Percentiles rank a stretch among this genome's conserved stretches.
These are phyloP conservation scores for Leishmania mexicana DNA, from an alignment of 208 protist genomes.

Conservation along the genomic window DNA sequence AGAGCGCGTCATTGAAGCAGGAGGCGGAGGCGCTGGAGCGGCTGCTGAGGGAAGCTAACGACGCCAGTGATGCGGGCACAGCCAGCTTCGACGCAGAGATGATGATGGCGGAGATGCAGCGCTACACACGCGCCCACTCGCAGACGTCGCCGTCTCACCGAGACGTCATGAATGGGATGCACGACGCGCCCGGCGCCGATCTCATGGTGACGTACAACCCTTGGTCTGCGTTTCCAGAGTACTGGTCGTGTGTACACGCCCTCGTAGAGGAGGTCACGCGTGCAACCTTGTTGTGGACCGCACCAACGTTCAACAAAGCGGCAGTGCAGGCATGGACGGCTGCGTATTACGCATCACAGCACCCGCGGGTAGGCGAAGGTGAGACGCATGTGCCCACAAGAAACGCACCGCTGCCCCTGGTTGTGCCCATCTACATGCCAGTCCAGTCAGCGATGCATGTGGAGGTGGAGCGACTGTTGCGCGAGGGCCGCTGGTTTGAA, in stretches of 20 bases:
- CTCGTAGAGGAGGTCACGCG: slow-evolving; percentile 15
- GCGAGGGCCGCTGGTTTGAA: slow-evolving; percentile 20
- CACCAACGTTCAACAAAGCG: slow-evolving; percentile 44
- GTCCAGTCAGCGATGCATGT: slow-evolving; percentile 31
- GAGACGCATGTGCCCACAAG: not conserved
- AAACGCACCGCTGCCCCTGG: not conserved
- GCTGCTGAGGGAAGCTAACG: slow-evolving; percentile 20
- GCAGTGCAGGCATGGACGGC: slow-evolving; percentile 34
- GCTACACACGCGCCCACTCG: slow-evolving; percentile 1
- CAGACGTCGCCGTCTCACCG: not conserved
- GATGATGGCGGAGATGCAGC: slow-evolving; percentile 29
- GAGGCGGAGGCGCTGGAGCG: slow-evolving; percentile 32
- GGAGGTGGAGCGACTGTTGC: slow-evolving; percentile 41
- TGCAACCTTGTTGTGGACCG: slow-evolving; percentile 23
- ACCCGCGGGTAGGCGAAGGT: not conserved
- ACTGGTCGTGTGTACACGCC: slow-evolving; percentile 32
- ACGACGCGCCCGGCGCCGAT: not conserved
- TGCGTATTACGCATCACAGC: slow-evolving; percentile 8
- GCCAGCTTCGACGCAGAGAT: slow-evolving; percentile 5
- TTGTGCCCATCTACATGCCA: slow-evolving; percentile 41
- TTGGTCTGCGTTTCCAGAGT: slow-evolving; percentile 23
- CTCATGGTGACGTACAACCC: not conserved
- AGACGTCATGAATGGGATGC: not conserved
- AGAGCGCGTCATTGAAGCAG: slow-evolving; percentile 4
- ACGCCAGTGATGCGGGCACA: not conserved